Conservation (phyloP, 2,329 filamentous ascomycete genomes). For the Sporothrix brunneoviolacea region DNA sequence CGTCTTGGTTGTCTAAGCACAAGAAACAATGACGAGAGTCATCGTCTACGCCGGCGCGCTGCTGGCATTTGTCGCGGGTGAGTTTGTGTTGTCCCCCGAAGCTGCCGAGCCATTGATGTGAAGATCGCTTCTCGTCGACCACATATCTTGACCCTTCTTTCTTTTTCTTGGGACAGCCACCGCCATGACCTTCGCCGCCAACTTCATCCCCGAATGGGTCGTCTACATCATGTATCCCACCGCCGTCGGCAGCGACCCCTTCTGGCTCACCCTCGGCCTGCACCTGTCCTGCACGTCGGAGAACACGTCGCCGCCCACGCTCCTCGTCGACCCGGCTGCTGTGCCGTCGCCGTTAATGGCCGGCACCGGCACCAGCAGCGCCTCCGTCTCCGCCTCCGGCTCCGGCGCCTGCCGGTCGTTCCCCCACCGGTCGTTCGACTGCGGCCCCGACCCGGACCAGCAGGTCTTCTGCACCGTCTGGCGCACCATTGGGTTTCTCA, state of each 20-base stretch:
- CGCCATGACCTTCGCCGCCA: conserved; percentile 62
- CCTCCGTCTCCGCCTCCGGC: conserved; percentile 27
- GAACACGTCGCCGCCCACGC: not conserved
- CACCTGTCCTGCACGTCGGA: conserved; percentile 73
- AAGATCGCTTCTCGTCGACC: no score
- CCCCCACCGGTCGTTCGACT: conserved; percentile 56
- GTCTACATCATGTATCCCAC: conserved; percentile 47
- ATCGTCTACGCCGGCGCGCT: conserved; percentile 37
- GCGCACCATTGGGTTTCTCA: conserved; percentile 80
- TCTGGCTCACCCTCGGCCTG: conserved; percentile 64
- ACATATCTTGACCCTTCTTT: not conserved
- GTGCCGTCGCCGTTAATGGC: no score
- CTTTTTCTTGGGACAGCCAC: no score
- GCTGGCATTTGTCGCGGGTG: conserved; percentile 38
- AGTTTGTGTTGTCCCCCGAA: conserved; percentile 21
- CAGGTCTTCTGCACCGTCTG: conserved; percentile 83
- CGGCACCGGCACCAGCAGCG: no score
- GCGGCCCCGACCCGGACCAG: conserved; percentile 51
- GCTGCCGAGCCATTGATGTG: not conserved
- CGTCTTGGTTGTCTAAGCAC: no score
- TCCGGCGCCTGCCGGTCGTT: conserved; percentile 58
- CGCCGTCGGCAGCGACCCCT: conserved; percentile 38
- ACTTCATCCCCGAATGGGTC: conserved; percentile 66
- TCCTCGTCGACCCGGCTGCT: no score
- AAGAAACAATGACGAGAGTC: conserved; percentile 40